phyloP scores from a whole-genome alignment of 2,329 filamentous ascomycete genomes.

The Aspergillus costaricaensis region DNA sequence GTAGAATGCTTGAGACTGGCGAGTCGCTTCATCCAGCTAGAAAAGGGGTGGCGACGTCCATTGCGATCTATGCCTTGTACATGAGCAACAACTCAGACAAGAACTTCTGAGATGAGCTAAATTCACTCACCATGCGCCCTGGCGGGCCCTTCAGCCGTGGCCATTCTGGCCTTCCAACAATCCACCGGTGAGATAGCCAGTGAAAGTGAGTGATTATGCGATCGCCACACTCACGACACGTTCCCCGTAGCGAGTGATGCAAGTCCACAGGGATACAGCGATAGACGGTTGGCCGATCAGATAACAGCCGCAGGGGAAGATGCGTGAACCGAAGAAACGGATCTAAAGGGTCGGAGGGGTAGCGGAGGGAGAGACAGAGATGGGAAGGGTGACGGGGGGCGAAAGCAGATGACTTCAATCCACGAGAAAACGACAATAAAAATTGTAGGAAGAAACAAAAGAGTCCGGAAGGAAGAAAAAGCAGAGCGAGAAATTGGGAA shows the following conservation, averaged over 20 bases:
- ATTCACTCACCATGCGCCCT: constrained; percentile 48
- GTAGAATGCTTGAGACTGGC: constrained; percentile 80
- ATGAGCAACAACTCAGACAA: constrained; percentile 6
- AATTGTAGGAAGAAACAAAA: neutral
- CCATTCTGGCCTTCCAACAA: constrained; percentile 26
- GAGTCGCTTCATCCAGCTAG: constrained; percentile 91
- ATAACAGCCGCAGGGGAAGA: neutral
- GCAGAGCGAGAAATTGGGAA: neutral
- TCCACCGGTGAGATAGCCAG: neutral
- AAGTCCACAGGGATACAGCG: neutral
- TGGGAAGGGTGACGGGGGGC: no score
- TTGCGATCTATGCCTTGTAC: constrained; percentile 61
- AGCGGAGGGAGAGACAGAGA: neutral
- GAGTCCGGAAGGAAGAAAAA: neutral
- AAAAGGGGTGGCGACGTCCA: constrained; percentile 79
- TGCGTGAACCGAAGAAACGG: neutral
- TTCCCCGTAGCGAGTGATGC: neutral
- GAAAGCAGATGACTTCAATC: no score
- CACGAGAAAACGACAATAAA: neutral
- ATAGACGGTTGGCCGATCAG: neutral
- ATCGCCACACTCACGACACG: neutral
- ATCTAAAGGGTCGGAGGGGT: neutral
- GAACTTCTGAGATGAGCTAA: neutral
- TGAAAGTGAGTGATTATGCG: neutral
- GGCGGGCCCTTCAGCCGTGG: constrained; percentile 38